Percentiles rank a stretch among this genome's conserved stretches.
phyloP scores from a whole-genome alignment of 2,329 filamentous ascomycete genomes.

The Microcyclospora tardicrescens region DNA sequence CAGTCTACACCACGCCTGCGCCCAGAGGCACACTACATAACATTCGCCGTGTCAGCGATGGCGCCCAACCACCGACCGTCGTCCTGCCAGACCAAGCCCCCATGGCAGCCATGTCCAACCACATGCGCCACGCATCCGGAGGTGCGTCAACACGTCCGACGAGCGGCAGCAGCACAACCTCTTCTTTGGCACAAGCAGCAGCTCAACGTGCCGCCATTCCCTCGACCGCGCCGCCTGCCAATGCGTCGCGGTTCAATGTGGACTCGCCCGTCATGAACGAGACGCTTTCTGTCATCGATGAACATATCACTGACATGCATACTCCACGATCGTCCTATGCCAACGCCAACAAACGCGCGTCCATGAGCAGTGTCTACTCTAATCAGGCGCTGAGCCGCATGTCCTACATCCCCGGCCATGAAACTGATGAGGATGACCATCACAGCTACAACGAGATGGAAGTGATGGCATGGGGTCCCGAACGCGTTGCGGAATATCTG shows the following conservation, averaged over 20 bases:
- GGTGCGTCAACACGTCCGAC: conserved; percentile 5
- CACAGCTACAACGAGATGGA: conserved; percentile 55
- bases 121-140: conserved; percentile 4
- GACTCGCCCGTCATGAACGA: conserved; percentile 72
- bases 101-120: background rate
- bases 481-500: conserved; percentile 77
- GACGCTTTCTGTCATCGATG: conserved; percentile 88
- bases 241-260: conserved; percentile 10
- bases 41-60: conserved; percentile 20
- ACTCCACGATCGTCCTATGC: conserved; percentile 44
- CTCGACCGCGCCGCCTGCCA: conserved; percentile 2
- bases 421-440: conserved; percentile 87
- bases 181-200: conserved; percentile 5
- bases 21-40: conserved; percentile 22
- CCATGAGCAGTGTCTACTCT: conserved; percentile 71
- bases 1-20: conserved; percentile 27
- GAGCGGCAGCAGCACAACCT: conserved; percentile 4
- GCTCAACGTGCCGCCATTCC: background rate
- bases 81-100: conserved; percentile 1
- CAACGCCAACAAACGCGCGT: conserved; percentile 25
- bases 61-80: conserved; percentile 3
- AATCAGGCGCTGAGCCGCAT: conserved; percentile 57
- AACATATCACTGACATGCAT: conserved; percentile 83
- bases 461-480: conserved; percentile 66
- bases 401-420: conserved; percentile 86